Percentiles rank a stretch among this genome's conserved stretches.
Conservation (phyloP, 305 asterid genomes). For the Plantago lanceolata region DNA sequence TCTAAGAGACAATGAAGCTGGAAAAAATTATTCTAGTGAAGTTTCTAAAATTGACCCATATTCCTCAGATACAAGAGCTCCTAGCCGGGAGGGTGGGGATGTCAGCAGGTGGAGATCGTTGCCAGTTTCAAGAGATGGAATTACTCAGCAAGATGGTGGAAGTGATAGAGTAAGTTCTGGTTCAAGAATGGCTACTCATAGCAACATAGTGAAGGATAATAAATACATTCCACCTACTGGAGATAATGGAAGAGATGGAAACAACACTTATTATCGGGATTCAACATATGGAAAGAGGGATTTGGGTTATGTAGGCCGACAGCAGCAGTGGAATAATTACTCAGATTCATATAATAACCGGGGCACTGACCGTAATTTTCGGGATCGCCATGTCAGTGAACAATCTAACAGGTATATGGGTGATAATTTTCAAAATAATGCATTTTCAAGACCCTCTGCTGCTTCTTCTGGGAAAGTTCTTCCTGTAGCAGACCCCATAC, state of each 20-base stretch:
- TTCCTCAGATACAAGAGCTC: constrained; percentile 44
- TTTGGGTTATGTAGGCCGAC: constrained; percentile 37
- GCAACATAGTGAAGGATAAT: constrained; percentile 44
- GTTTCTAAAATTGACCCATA: constrained; percentile 49
- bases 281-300: constrained; percentile 52
- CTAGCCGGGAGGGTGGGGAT: constrained; percentile 62
- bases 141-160: constrained; percentile 36
- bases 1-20: constrained; percentile 62
- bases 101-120: constrained; percentile 56
- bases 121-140: constrained; percentile 41
- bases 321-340: constrained; percentile 42
- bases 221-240: constrained; percentile 45
- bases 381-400: constrained; percentile 50
- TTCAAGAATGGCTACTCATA: constrained; percentile 36
- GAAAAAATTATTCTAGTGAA: constrained; percentile 50
- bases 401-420: constrained; percentile 51
- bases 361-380: constrained; percentile 41
- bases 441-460: constrained; percentile 37
- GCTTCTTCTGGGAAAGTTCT: constrained; percentile 49
- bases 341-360: constrained; percentile 42
- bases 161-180: constrained; percentile 37
- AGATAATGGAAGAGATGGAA: constrained; percentile 40
- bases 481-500: constrained; percentile 38
- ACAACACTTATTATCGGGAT: constrained; percentile 39
- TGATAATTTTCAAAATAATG: constrained; percentile 44